phyloP scores from a whole-genome alignment of 2,329 filamentous ascomycete species.

The Neopestalotiopsis sp. region DNA sequence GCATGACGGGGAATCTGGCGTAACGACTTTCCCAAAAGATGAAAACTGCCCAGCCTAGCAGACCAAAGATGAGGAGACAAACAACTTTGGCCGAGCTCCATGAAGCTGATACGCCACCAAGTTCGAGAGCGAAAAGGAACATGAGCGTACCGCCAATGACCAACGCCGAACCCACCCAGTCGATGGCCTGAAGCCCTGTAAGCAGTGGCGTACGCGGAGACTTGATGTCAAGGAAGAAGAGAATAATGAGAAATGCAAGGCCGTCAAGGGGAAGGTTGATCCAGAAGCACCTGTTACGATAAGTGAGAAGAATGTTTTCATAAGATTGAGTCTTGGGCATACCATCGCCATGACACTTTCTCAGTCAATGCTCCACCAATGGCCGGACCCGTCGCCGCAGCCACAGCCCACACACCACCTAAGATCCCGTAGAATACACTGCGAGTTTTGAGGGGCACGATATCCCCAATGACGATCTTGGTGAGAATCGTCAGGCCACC shows the following conservation, averaged over 20 bases:
- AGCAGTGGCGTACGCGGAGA: slow-evolving; percentile 44
- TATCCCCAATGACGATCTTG: slow-evolving; percentile 41
- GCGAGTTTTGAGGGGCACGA: slow-evolving; percentile 38
- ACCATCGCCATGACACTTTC: slow-evolving; percentile 29
- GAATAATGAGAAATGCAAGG: slow-evolving; percentile 23
- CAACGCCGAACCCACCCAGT: slow-evolving; percentile 41
- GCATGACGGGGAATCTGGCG: slow-evolving; percentile 42
- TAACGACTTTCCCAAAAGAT: slow-evolving; percentile 37
- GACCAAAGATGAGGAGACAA: slow-evolving; percentile 42
- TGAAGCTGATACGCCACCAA: slow-evolving; percentile 42
- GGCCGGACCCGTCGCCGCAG: slow-evolving; percentile 26
- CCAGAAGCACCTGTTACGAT: slow-evolving; percentile 23
- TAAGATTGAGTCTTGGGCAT: no score
- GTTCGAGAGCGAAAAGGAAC: slow-evolving; percentile 45
- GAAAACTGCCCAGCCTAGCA: slow-evolving; percentile 40
- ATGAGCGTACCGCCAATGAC: slow-evolving; percentile 41
- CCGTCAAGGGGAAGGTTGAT: slow-evolving; percentile 29
- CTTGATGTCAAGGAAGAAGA: slow-evolving; percentile 40
- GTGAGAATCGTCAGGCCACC: slow-evolving; percentile 41
- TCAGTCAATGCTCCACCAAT: slow-evolving; percentile 30
- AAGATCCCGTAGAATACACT: slow-evolving; percentile 26
- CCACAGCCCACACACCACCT: slow-evolving; percentile 57
- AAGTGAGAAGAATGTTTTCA: no score
- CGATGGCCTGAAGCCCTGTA: slow-evolving; percentile 55
- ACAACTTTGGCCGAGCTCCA: slow-evolving; percentile 41